phyloP scores from a whole-genome alignment of 345 rosid species.

The Salix brachista region DNA sequence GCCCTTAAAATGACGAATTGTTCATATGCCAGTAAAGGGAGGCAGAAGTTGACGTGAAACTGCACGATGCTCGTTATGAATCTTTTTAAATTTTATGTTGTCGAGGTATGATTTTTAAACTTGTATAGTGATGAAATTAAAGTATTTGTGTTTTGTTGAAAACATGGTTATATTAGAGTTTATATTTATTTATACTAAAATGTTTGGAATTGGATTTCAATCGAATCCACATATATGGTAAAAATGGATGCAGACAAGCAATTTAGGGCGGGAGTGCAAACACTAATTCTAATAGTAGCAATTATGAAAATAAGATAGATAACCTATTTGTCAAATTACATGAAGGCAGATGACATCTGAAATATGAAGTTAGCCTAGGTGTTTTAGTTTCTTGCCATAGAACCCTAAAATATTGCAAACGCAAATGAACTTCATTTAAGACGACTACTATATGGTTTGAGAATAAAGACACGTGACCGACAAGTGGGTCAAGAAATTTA shows the following conservation, averaged over 20 bases:
- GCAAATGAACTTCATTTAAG: background rate
- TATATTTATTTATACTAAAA: background rate
- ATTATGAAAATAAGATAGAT: background rate
- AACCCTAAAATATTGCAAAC: background rate
- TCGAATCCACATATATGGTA: background rate
- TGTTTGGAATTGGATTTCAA: background rate
- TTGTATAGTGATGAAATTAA: background rate
- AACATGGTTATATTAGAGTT: background rate
- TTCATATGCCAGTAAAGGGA: background rate
- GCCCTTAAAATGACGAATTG: background rate
- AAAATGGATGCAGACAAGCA: background rate
- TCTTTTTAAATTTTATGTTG: background rate
- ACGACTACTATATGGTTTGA: background rate
- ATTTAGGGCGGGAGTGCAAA: no score
- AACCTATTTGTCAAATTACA: background rate
- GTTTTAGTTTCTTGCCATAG: background rate
- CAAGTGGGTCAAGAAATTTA: conserved; percentile 23
- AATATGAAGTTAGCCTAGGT: background rate
- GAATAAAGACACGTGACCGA: conserved; percentile 26
- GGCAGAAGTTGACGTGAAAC: background rate
- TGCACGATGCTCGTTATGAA: background rate
- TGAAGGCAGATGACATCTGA: background rate
- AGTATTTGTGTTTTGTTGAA: background rate
- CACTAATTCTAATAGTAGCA: background rate
- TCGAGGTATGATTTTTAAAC: background rate